Evolutionary conservation across 306 rosid species (phyloP).

Genomic region (Glycine tomentella): DNA sequence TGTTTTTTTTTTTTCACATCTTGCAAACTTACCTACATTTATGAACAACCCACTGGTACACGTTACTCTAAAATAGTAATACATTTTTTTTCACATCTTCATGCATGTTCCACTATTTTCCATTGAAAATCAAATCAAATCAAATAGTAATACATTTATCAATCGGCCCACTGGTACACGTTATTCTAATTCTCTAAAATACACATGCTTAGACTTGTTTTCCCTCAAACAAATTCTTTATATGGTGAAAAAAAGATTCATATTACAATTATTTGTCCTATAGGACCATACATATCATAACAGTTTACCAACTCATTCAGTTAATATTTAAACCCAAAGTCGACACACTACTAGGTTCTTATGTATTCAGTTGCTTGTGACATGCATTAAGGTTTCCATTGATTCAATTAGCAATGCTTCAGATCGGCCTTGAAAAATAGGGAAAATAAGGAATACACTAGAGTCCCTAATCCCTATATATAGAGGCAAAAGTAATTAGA

Average conservation of each 20-base stretch:
- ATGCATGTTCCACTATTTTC: not conserved
- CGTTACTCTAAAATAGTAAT: slow-evolving; percentile 23
- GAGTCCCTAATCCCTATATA: slow-evolving; percentile 25
- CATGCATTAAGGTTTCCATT: not conserved
- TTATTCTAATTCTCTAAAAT: not conserved
- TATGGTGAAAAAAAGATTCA: not conserved
- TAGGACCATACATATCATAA: not conserved
- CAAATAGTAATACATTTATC: not conserved
- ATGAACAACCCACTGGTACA: not conserved
- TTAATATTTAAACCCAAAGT: not conserved
- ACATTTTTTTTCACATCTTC: too few relatives aligned
- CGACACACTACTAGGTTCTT: not conserved
- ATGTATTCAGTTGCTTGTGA: not conserved
- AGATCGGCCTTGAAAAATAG: not conserved
- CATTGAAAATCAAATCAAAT: not conserved
- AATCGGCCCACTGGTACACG: not conserved
- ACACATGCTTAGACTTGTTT: not conserved
- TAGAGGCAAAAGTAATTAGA: not conserved
- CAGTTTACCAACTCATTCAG: slow-evolving; percentile 27
- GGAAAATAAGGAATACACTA: not conserved
- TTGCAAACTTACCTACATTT: not conserved
- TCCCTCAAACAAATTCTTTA: not conserved
- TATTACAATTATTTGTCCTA: not conserved
- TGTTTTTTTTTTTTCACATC: not conserved
- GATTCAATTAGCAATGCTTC: not conserved